Evolutionary conservation across 805 yeast species (phyloP).

Genomic region (Soucietia sequanensis): DNA sequence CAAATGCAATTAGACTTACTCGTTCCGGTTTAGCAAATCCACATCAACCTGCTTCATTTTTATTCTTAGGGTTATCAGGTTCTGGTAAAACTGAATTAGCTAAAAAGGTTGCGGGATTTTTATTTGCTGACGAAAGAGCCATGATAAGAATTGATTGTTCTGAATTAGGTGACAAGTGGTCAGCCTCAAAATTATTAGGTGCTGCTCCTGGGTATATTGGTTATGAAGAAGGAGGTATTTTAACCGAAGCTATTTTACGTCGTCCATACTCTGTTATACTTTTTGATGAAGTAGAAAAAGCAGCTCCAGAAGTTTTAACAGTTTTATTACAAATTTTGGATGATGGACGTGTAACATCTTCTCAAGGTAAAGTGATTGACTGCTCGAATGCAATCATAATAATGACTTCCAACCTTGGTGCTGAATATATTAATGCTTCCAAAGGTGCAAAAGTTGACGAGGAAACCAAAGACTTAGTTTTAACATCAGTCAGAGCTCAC

Average conservation of each 20-base stretch:
- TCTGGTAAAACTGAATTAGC: slow-evolving; percentile 99
- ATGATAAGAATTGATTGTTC: slow-evolving; percentile 98
- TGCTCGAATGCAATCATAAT: slow-evolving; percentile 90
- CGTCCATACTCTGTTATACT: slow-evolving; percentile 94
- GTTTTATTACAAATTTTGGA: slow-evolving; percentile 89
- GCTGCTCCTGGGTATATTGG: slow-evolving; percentile 97
- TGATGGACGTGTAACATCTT: slow-evolving; percentile 94
- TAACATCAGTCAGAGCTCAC: slow-evolving; percentile 80
- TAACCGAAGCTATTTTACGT: slow-evolving; percentile 87
- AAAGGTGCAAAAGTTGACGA: slow-evolving; percentile 65
- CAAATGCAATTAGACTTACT: slow-evolving; percentile 89
- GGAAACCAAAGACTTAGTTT: slow-evolving; percentile 71
- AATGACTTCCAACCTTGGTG: slow-evolving; percentile 97
- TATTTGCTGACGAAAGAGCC: slow-evolving; percentile 94
- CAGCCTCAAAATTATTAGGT: slow-evolving; percentile 91
- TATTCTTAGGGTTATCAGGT: slow-evolving; percentile 93
- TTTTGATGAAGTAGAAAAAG: slow-evolving; percentile 97
- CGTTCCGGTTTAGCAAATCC: slow-evolving; percentile 97
- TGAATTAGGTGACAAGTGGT: slow-evolving; percentile 91
- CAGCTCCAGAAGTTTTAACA: slow-evolving; percentile 96
- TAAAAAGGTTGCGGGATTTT: slow-evolving; percentile 92
- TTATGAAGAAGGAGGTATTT: slow-evolving; percentile 95
- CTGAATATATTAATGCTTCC: slow-evolving; percentile 73
- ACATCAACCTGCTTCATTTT: slow-evolving; percentile 91
- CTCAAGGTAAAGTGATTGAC: slow-evolving; percentile 90